Evolutionary conservation across 352 stramenopile species (phyloP).

Genomic region (Plasmopara halstedii): DNA sequence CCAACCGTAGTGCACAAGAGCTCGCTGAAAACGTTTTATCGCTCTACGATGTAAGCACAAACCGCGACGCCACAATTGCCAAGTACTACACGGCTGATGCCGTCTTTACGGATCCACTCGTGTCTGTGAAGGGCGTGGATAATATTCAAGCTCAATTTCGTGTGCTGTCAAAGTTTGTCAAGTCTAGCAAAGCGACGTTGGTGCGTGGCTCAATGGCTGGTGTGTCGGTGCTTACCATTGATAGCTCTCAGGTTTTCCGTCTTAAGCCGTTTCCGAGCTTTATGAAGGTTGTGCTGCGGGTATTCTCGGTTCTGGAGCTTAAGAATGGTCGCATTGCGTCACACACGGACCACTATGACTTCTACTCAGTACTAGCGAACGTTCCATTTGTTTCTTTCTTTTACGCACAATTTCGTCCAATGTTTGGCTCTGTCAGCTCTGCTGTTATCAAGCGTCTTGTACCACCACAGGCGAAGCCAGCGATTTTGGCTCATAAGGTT

Average conservation of each 20-base stretch:
- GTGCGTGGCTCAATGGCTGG: constrained; percentile 79
- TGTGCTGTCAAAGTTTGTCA: constrained; percentile 67
- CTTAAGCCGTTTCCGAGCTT: constrained; percentile 69
- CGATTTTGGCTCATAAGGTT: constrained; percentile 11
- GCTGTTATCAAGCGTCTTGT: constrained; percentile 66
- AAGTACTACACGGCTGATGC: constrained; percentile 71
- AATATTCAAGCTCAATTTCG: constrained; percentile 85
- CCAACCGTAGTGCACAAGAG: constrained; percentile 63
- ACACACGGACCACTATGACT: constrained; percentile 82
- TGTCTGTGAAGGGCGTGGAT: constrained; percentile 60
- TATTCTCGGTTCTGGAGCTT: constrained; percentile 80
- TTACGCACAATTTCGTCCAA: constrained; percentile 69
- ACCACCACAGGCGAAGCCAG: constrained; percentile 18
- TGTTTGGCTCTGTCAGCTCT: constrained; percentile 61
- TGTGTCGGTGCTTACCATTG: constrained; percentile 68
- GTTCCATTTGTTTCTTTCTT: constrained; percentile 72
- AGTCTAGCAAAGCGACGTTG: constrained; percentile 66
- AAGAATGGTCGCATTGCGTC: constrained; percentile 69
- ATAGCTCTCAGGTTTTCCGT: constrained; percentile 68
- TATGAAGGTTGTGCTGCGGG: constrained; percentile 61
- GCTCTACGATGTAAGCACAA: constrained; percentile 71
- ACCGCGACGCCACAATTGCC: constrained; percentile 63
- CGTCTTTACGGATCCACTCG: constrained; percentile 73
- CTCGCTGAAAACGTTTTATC: constrained; percentile 74
- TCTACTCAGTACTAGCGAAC: constrained; percentile 75